Evolutionary conservation across 768 basidiomycete genomes (phyloP).

Genomic region (Serendipita sp.): DNA sequence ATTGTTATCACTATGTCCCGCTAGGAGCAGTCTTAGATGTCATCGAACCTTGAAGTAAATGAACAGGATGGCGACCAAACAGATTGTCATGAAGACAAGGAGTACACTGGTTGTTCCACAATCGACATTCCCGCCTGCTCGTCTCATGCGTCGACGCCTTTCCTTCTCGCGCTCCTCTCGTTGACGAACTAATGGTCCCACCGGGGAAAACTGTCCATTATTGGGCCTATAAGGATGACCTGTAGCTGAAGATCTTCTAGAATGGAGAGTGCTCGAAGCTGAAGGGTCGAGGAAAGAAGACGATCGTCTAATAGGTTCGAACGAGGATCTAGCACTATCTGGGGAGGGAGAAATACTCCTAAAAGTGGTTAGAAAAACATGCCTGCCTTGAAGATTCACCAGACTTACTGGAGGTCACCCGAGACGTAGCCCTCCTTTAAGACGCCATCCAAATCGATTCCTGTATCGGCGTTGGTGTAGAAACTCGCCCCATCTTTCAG

Average conservation of each 20-base stretch:
- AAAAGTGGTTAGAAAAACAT: background rate
- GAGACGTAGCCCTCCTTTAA: background rate
- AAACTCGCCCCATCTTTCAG: background rate
- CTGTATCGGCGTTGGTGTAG: background rate
- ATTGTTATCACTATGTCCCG: too few species aligned
- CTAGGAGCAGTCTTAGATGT: background rate
- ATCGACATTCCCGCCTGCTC: background rate
- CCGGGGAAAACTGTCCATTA: background rate
- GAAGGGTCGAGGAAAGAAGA: background rate
- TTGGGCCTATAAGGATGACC: background rate
- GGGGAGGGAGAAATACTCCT: background rate
- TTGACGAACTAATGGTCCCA: background rate
- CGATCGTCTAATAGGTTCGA: background rate
- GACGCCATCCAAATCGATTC: conserved; percentile 1
- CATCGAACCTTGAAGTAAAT: conserved; percentile 1
- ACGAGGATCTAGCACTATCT: background rate
- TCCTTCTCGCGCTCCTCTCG: background rate
- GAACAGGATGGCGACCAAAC: background rate
- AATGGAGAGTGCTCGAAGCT: background rate
- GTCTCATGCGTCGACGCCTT: background rate
- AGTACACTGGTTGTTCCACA: background rate
- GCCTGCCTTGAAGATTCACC: background rate
- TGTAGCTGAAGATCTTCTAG: background rate
- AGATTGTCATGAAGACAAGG: background rate
- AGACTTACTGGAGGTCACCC: background rate